A percentile compares a stretch with the other conserved stretches of the same genome.
Evolutionary conservation across 768 basidiomycete species (phyloP).

Genomic region (Suillus luteus): DNA sequence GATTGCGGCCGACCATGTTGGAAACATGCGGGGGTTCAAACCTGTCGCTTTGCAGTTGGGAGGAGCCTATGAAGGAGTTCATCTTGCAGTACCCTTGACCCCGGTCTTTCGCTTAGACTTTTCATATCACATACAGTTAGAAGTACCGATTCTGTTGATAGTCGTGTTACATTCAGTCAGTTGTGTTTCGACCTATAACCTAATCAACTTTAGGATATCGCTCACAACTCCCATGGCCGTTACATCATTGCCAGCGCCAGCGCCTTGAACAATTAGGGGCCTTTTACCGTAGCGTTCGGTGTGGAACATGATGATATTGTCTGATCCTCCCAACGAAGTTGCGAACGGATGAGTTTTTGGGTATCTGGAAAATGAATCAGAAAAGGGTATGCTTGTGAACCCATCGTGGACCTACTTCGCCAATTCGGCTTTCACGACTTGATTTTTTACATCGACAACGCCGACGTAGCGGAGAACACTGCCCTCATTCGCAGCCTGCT

Average conservation of each 20-base stretch:
- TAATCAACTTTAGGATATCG: conserved; percentile 68
- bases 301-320: conserved; percentile 98
- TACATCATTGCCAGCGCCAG: conserved; percentile 96
- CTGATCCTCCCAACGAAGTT: conserved; percentile 92
- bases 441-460: conserved; percentile 78
- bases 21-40: conserved; percentile 48
- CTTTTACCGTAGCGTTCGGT: conserved; percentile 87
- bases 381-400: not conserved
- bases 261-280: conserved; percentile 92
- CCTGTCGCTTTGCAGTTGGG: conserved; percentile 61
- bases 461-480: conserved; percentile 93
- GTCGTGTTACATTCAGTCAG: conserved; percentile 1
- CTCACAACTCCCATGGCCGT: conserved; percentile 98
- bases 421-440: conserved; percentile 81
- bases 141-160: not conserved
- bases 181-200: conserved; percentile 12
- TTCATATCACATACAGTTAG: not conserved
- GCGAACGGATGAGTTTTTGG: conserved; percentile 90
- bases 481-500: conserved; percentile 75
- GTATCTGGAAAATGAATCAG: conserved; percentile 56
- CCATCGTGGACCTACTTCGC: conserved; percentile 63
- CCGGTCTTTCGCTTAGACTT: conserved; percentile 2
- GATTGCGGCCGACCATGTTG: conserved; percentile 34
- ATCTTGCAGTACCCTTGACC: conserved; percentile 65
- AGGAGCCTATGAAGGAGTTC: conserved; percentile 55